A percentile compares a stretch with the other conserved stretches of the same genome.
Conservation (phyloP, 495 filamentous ascomycete genomes). For the Penicillium mononematosum region DNA sequence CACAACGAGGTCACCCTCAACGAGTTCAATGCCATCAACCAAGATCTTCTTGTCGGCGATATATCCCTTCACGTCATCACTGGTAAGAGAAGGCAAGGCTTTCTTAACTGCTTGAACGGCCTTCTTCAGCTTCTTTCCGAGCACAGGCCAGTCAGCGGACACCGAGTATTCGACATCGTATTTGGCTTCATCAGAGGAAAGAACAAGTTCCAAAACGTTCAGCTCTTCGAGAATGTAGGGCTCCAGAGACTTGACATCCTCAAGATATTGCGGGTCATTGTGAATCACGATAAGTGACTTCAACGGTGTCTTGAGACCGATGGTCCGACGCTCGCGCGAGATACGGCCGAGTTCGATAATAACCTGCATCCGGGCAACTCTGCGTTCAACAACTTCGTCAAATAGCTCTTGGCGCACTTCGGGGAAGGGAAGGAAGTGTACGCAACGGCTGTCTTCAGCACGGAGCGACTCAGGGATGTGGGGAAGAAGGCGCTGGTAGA, state of each 20-base stretch:
- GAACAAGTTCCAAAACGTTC: conserved; percentile 80
- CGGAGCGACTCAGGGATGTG: conserved; percentile 66
- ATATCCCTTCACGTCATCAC: conserved; percentile 74
- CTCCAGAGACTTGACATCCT: conserved; percentile 81
- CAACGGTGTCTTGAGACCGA: conserved; percentile 86
- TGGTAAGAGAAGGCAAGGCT: conserved; percentile 75
- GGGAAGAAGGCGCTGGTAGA: conserved; percentile 83
- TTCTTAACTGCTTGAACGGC: conserved; percentile 88
- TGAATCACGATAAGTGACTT: conserved; percentile 91
- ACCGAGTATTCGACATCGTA: conserved; percentile 91
- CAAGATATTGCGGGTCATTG: conserved; percentile 74
- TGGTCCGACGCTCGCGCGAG: conserved; percentile 77
- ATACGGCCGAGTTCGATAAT: conserved; percentile 88
- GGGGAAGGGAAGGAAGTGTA: conserved; percentile 92
- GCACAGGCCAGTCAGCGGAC: conserved; percentile 84
- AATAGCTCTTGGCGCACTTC: conserved; percentile 85
- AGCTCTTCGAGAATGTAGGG: conserved; percentile 86
- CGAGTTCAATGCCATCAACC: conserved; percentile 80
- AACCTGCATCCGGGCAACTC: conserved; percentile 87
- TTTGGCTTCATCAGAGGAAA: conserved; percentile 82
- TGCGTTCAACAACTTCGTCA: conserved; percentile 79
- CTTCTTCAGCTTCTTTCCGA: conserved; percentile 97
- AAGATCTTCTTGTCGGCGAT: conserved; percentile 65
- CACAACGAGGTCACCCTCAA: conserved; percentile 78
- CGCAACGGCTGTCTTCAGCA: conserved; percentile 71